A percentile compares a stretch with the other conserved stretches of the same genome.
phyloP scores from a whole-genome alignment of 495 filamentous ascomycete genomes.

The Pseudoneurospora amorphoporcata region DNA sequence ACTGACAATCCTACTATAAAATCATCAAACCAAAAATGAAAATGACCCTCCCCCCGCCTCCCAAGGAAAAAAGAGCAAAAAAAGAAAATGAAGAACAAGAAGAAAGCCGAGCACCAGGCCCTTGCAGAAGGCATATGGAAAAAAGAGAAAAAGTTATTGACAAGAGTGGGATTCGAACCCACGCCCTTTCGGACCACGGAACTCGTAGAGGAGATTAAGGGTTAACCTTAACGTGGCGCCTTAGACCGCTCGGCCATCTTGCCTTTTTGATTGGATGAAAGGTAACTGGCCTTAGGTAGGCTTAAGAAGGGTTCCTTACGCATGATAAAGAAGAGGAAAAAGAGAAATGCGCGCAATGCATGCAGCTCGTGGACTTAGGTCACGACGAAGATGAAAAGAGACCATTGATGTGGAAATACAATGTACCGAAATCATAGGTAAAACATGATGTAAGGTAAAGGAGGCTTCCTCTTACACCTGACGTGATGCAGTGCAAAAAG shows the following conservation, averaged over 20 bases:
- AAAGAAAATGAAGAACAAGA: not conserved
- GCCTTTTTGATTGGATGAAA: not conserved
- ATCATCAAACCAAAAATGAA: too few relatives aligned
- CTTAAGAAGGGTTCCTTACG: too few relatives aligned
- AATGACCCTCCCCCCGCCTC: too few relatives aligned
- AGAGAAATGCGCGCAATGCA: too few relatives aligned
- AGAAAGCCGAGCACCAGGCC: not conserved
- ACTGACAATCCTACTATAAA: too few relatives aligned
- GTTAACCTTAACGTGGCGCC: not conserved
- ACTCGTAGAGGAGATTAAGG: not conserved
- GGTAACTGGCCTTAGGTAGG: too few relatives aligned
- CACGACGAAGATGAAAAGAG: not conserved
- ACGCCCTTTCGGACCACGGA: constrained; percentile 25
- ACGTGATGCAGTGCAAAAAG: not conserved
- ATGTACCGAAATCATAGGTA: not conserved
- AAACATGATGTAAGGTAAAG: not conserved
- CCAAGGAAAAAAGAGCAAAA: not conserved
- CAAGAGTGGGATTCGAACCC: constrained; percentile 29
- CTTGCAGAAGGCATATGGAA: not conserved
- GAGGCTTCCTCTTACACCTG: not conserved
- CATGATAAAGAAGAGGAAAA: too few relatives aligned
- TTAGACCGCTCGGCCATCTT: not conserved
- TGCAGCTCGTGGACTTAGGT: not conserved
- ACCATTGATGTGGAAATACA: not conserved
- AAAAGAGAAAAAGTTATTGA: constrained; percentile 1